phyloP scores from a whole-genome alignment of 805 yeast genomes.

The Yarrowia osloensis region DNA sequence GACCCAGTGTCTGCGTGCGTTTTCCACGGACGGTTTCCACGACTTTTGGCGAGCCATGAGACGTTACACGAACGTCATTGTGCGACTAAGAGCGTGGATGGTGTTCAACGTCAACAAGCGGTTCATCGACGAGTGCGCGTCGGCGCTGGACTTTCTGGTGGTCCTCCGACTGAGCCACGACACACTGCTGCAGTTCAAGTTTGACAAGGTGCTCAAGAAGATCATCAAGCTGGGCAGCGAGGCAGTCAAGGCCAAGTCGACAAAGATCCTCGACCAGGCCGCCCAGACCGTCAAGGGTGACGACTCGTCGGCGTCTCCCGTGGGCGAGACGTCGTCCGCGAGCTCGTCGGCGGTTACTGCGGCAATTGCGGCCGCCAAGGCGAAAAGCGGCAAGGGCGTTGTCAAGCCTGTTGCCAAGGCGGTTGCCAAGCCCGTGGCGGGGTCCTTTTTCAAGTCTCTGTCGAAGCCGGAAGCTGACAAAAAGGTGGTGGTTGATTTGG shows the following conservation, averaged over 20 bases:
- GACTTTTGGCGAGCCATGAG: slow-evolving; percentile 25
- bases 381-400: not conserved
- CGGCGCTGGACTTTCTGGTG: slow-evolving; percentile 17
- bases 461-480: not conserved
- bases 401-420: not conserved
- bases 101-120: slow-evolving; percentile 29
- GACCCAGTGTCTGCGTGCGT: not conserved
- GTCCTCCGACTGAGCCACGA: slow-evolving; percentile 7
- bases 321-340: no score
- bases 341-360: not conserved
- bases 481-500: not conserved
- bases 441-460: slow-evolving; percentile 13
- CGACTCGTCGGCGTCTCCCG: not conserved
- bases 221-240: slow-evolving; percentile 4
- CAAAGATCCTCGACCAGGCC: not conserved
- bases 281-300: not conserved
- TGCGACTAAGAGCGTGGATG: slow-evolving; percentile 25
- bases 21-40: not conserved
- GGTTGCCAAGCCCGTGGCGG: not conserved
- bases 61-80: slow-evolving; percentile 6
- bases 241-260: not conserved
- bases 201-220: slow-evolving; percentile 28
- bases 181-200: slow-evolving; percentile 20
- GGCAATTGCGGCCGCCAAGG: not conserved
- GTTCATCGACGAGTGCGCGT: slow-evolving; percentile 9